Evolutionary conservation across 1,139 yeast genomes (phyloP).

Genomic region (Yamadazyma jaroonii): DNA sequence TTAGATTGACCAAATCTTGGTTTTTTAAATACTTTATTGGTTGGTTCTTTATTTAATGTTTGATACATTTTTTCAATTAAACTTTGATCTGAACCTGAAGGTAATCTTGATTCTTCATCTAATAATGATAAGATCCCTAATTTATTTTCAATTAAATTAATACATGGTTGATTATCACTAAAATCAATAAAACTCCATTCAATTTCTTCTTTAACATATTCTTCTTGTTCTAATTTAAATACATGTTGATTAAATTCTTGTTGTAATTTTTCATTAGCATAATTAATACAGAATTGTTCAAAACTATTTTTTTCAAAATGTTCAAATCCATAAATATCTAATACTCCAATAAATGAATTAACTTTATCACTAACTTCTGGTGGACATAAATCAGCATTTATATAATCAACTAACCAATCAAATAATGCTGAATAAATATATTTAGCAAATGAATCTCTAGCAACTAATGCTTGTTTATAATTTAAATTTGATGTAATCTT

Average conservation of each 20-base stretch:
- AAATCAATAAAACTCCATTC: constrained; percentile 98
- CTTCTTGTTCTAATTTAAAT: constrained; percentile 94
- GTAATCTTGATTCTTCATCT: constrained; percentile 94
- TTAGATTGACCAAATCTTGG: constrained; percentile 94
- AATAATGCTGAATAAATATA: constrained; percentile 89
- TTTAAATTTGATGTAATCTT: constrained; percentile 83
- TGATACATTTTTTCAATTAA: constrained; percentile 91
- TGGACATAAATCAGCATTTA: constrained; percentile 79
- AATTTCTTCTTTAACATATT: constrained; percentile 85
- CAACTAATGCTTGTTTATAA: constrained; percentile 83
- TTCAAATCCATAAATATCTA: constrained; percentile 97
- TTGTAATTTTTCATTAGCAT: constrained; percentile 95
- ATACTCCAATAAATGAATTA: constrained; percentile 85
- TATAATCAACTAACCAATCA: constrained; percentile 90
- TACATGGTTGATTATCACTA: constrained; percentile 97
- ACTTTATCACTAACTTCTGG: constrained; percentile 59
- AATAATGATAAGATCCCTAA: constrained; percentile 83
- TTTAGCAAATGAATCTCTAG: constrained; percentile 94
- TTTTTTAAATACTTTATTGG: constrained; percentile 78
- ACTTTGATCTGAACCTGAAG: constrained; percentile 90
- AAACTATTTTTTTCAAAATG: constrained; percentile 92
- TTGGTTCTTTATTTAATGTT: constrained; percentile 76
- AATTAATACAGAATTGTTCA: constrained; percentile 96
- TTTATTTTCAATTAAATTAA: constrained; percentile 85
- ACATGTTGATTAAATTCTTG: constrained; percentile 98